These are phyloP conservation scores for Stephanodiscus triporus DNA, from an alignment of 108 stramenopile genomes.

Conservation along the genomic window DNA sequence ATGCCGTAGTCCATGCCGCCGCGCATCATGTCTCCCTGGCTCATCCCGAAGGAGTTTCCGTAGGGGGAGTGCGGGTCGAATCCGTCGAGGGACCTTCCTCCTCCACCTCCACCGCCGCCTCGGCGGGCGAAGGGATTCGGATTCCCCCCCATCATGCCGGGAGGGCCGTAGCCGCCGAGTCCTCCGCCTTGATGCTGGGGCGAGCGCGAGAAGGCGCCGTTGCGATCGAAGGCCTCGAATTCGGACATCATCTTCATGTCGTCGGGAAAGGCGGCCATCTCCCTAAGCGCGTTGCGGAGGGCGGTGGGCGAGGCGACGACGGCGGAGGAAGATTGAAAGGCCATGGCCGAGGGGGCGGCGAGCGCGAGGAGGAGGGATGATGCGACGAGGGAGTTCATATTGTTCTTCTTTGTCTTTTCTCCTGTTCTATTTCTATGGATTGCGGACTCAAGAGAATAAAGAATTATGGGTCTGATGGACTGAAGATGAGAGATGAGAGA, in stretches of 20 bases:
- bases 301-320: not conserved
- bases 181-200: not conserved
- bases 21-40: not conserved
- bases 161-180: constrained; percentile 6
- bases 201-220: constrained; percentile 21
- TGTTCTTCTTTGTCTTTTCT: no score
- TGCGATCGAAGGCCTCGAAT: constrained; percentile 29
- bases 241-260: constrained; percentile 21
- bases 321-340: not conserved
- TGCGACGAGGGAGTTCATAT: not conserved
- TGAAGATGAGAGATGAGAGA: no score
- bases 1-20: constrained; percentile 1
- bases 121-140: constrained; percentile 4
- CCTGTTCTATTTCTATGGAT: no score
- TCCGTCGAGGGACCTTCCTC: not conserved
- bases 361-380: constrained; percentile 12
- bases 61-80: not conserved
- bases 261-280: constrained; percentile 32
- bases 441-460: no score
- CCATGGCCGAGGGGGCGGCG: not conserved
- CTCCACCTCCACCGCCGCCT: not conserved
- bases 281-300: constrained; percentile 8
- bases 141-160: not conserved
- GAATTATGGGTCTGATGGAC: no score
- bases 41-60: not conserved